These are phyloP conservation scores for Edaphochlamys debaryana DNA, from an alignment of 139 green algal genomes.

Conservation along the genomic window DNA sequence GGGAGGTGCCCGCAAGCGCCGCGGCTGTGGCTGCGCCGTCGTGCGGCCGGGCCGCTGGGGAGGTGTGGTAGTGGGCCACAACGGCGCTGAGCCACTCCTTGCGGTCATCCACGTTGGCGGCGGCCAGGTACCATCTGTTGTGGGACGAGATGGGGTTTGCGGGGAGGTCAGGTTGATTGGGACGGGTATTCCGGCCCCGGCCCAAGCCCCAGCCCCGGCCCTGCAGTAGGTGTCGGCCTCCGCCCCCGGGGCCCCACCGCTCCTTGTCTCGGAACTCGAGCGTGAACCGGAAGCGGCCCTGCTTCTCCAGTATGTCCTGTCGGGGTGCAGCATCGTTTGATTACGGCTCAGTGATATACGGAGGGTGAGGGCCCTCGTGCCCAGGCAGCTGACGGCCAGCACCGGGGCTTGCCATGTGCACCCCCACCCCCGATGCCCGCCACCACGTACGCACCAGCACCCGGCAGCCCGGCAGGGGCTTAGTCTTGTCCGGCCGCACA, in stretches of 20 bases:
- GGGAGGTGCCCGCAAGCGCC: too few species aligned
- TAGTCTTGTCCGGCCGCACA: constrained; percentile 9
- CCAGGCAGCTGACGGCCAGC: too few species aligned
- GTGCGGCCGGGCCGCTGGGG: not conserved
- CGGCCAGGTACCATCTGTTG: constrained; percentile 30
- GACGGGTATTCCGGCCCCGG: too few species aligned
- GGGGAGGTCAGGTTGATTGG: not conserved
- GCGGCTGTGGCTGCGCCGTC: too few species aligned
- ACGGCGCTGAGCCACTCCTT: constrained; percentile 16
- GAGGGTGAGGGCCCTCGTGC: too few species aligned
- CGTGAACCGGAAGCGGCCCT: constrained; percentile 26
- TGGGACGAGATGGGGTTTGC: not conserved
- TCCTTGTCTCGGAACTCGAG: constrained; percentile 37
- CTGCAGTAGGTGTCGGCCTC: not conserved
- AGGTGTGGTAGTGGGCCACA: not conserved
- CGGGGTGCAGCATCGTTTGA: too few species aligned
- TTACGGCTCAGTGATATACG: too few species aligned
- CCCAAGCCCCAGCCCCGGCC: too few species aligned
- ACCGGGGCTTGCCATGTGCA: too few species aligned
- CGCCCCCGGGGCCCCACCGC: not conserved
- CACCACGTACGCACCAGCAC: constrained; percentile 8
- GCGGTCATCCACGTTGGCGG: not conserved
- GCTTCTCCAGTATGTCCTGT: constrained; percentile 31
- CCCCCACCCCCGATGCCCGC: too few species aligned
- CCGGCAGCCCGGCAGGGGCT: constrained; percentile 1